A percentile compares a stretch with the other conserved stretches of the same genome.
phyloP scores from a whole-genome alignment of 805 yeast species.

The Schwanniomyces sp. region DNA sequence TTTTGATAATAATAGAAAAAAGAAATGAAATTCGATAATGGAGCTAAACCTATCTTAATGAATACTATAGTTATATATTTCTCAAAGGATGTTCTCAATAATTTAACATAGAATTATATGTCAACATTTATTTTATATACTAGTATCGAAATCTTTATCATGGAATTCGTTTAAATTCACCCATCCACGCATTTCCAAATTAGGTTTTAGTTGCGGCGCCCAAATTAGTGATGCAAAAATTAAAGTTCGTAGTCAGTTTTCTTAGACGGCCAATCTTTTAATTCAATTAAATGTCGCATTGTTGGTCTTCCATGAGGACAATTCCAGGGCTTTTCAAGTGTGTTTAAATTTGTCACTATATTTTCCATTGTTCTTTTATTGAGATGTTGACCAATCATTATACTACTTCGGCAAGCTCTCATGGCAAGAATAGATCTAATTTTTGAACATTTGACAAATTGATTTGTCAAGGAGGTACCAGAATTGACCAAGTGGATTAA shows the following conservation, averaged over 20 bases:
- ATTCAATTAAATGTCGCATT: slow-evolving; percentile 80
- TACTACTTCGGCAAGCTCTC: slow-evolving; percentile 92
- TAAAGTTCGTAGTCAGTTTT: slow-evolving; percentile 13
- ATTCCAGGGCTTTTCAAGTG: slow-evolving; percentile 90
- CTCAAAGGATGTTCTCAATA: no score
- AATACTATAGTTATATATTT: no score
- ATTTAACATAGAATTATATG: no score
- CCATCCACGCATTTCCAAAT: neutral
- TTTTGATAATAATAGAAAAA: no score
- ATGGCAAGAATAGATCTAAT: slow-evolving; percentile 84
- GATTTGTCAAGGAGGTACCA: slow-evolving; percentile 9
- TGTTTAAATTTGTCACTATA: slow-evolving; percentile 67
- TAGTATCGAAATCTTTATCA: neutral
- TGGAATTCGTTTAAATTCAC: neutral
- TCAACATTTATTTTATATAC: no score
- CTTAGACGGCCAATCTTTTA: slow-evolving; percentile 23
- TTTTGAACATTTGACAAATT: slow-evolving; percentile 63
- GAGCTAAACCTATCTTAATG: no score
- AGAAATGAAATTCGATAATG: no score
- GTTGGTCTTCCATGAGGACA: slow-evolving; percentile 99
- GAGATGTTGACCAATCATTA: slow-evolving; percentile 87
- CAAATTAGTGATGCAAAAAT: neutral
- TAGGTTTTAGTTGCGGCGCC: neutral
- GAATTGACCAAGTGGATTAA: slow-evolving; percentile 60
- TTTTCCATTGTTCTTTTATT: slow-evolving; percentile 57